Evolutionary conservation across 176 grass and related monocot genomes (phyloP).

Genomic region (Pharus latifolius): DNA sequence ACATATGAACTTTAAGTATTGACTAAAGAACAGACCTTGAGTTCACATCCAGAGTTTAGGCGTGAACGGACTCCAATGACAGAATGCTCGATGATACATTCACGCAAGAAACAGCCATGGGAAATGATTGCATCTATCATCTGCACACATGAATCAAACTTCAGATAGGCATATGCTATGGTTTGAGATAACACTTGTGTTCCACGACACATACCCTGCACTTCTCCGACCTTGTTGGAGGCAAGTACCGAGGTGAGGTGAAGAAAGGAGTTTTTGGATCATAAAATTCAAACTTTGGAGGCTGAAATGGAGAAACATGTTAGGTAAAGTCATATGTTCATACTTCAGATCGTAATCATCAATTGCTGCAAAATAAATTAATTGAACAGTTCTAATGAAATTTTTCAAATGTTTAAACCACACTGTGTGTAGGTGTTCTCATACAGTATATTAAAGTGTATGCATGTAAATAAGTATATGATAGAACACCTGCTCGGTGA

Average conservation of each 20-base stretch:
- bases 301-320: conserved; percentile 30
- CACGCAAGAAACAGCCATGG: conserved; percentile 60
- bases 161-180: background rate
- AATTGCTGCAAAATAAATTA: background rate
- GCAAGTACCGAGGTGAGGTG: conserved; percentile 49
- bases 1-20: background rate
- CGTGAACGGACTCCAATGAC: conserved; percentile 55
- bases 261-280: conserved; percentile 66
- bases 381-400: background rate
- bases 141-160: conserved; percentile 11
- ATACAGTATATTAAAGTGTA: background rate
- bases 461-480: background rate
- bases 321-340: conserved; percentile 3
- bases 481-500: conserved; percentile 53
- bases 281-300: conserved; percentile 60
- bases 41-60: conserved; percentile 28
- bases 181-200: background rate
- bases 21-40: conserved; percentile 35
- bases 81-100: conserved; percentile 52
- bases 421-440: background rate
- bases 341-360: background rate
- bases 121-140: conserved; percentile 45
- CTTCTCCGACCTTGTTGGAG: conserved; percentile 52
- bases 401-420: background rate
- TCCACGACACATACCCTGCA: conserved; percentile 38